phyloP scores from a whole-genome alignment of 768 basidiomycete genomes.

The Lactifluus volemus region DNA sequence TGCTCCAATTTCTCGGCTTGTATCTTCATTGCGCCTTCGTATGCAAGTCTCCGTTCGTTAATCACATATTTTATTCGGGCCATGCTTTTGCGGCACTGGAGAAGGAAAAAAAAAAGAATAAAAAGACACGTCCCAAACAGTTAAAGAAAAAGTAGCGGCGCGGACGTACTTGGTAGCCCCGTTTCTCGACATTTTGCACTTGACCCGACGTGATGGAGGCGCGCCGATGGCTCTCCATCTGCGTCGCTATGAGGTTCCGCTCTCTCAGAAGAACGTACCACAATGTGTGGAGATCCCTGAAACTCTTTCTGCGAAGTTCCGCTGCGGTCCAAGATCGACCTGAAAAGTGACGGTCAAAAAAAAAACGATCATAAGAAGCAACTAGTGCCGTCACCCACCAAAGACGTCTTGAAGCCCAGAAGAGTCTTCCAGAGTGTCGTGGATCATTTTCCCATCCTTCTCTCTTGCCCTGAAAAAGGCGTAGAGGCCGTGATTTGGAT shows the following conservation, averaged over 20 bases:
- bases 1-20: conserved; percentile 18
- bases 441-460: conserved; percentile 40
- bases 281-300: conserved; percentile 86
- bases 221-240: conserved; percentile 68
- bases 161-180: conserved; percentile 14
- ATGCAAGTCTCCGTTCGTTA: conserved; percentile 82
- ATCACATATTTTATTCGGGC: conserved; percentile 91
- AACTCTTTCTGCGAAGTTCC: conserved; percentile 85
- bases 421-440: conserved; percentile 38
- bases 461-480: conserved; percentile 61
- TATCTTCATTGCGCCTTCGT: conserved; percentile 50
- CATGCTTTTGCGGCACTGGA: conserved; percentile 88
- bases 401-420: conserved; percentile 27
- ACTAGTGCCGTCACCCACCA: conserved; percentile 30
- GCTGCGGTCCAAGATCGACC: conserved; percentile 82
- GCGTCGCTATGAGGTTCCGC: conserved; percentile 83
- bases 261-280: conserved; percentile 92
- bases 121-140: neutral
- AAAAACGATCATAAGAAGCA: no score
- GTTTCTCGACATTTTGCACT: neutral
- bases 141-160: neutral
- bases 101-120: neutral
- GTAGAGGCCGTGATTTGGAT: conserved; percentile 66
- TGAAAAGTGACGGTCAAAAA: conserved; percentile 25
- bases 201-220: conserved; percentile 30